Conservation (phyloP, 2,329 filamentous ascomycete genomes). For the Orbilia oligospora region DNA sequence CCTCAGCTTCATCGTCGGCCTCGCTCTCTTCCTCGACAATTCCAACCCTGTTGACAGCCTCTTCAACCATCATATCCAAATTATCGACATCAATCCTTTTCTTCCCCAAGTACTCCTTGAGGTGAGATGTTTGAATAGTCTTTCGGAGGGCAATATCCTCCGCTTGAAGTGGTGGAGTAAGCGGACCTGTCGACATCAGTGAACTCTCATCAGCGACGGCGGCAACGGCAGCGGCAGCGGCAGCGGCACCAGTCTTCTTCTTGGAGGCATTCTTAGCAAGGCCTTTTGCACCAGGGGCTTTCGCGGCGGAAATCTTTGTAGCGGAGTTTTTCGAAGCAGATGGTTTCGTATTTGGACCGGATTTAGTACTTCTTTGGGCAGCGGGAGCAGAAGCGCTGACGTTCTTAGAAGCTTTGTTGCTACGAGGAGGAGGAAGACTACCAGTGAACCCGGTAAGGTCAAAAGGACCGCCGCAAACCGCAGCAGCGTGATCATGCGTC, state of each 20-base stretch:
- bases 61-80: conserved; percentile 63
- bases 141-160: conserved; percentile 50
- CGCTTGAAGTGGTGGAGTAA: conserved; percentile 62
- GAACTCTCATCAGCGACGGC: conserved; percentile 17
- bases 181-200: conserved; percentile 54
- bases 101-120: conserved; percentile 62
- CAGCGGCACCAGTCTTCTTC: conserved; percentile 31
- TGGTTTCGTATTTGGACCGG: conserved; percentile 23
- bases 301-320: conserved; percentile 31
- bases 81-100: conserved; percentile 63
- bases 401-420: conserved; percentile 49
- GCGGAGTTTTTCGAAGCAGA: conserved; percentile 1
- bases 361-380: conserved; percentile 16
- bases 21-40: conserved; percentile 61
- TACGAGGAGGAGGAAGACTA: conserved; percentile 45
- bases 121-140: conserved; percentile 62
- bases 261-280: background rate
- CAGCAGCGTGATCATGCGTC: conserved; percentile 93
- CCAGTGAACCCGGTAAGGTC: conserved; percentile 68
- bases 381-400: conserved; percentile 12
- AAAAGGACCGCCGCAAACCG: conserved; percentile 86
- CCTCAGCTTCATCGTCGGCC: conserved; percentile 60
- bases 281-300: no score
- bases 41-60: conserved; percentile 62
- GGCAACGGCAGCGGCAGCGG: conserved; percentile 7